Percentiles rank a stretch among this genome's conserved stretches.
phyloP scores from a whole-genome alignment of 140 eudicot genomes.

The Anethum foeniculum region DNA sequence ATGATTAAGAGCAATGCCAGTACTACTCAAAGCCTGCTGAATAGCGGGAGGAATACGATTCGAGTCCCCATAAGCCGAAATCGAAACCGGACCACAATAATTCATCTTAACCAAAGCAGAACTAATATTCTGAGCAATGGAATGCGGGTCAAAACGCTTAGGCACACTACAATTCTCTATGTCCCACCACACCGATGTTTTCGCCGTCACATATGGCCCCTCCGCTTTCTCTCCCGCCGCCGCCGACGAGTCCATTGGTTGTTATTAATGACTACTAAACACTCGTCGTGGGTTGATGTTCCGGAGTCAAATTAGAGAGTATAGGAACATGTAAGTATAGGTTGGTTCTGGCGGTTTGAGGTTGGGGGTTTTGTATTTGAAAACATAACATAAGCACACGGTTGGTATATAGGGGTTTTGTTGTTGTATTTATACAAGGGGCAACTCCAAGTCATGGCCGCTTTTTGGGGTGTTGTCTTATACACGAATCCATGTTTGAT shows the following conservation, averaged over 20 bases:
- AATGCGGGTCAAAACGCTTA: neutral
- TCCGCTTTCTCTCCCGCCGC: neutral
- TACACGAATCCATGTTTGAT: too few relatives aligned
- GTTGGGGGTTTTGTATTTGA: too few relatives aligned
- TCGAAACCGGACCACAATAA: neutral
- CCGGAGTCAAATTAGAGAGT: too few relatives aligned
- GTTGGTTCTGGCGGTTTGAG: too few relatives aligned
- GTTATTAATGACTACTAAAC: too few relatives aligned
- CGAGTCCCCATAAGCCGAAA: neutral
- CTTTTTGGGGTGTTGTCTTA: too few relatives aligned
- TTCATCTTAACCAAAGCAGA: neutral
- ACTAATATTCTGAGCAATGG: neutral
- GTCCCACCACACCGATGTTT: conserved; percentile 1
- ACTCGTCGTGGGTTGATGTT: too few relatives aligned
- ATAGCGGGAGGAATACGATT: neutral
- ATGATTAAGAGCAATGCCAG: neutral
- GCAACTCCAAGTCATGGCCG: too few relatives aligned
- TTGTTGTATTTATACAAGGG: too few relatives aligned
- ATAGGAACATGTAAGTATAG: too few relatives aligned
- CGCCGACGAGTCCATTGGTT: neutral
- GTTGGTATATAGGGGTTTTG: too few relatives aligned
- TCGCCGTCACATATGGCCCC: neutral
- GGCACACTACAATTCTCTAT: conserved; percentile 1
- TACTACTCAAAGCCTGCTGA: conserved; percentile 1
- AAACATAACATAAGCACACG: too few relatives aligned